Evolutionary conservation across 2,329 filamentous ascomycete species (phyloP), one percentile per base, ranked within the genome.

Genomic region (Colletotrichum nymphaeae): DNA sequence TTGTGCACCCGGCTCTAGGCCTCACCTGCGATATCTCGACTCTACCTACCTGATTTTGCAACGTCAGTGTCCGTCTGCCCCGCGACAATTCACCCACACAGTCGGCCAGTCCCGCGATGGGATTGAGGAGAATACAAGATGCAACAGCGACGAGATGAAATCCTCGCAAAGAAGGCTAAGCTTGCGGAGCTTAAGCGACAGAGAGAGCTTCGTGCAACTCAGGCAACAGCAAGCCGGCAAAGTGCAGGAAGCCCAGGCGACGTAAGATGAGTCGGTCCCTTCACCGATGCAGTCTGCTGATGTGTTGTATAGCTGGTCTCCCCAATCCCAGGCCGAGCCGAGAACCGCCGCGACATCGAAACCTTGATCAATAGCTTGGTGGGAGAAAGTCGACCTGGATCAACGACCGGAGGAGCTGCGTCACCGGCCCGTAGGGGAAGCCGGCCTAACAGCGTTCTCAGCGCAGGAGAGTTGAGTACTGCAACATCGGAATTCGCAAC

Each of bases 121-220:
- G 86, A 83, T 79, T 83, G 79, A 80, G 78, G 78, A 81, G 78
- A 80, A 75, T 80, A 75, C 83, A 85, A 80, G 77, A 93, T 93
- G 88, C 91, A 93, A 85, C 93, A 95, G 88, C 93, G 95, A 79
- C 93, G 95, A 87, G 95, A 98, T 87, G 97, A 99, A 87, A 98
- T 99, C 78, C 88, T 97, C 78, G 95, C 95, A 78, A 99, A 99
- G 87, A 96, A 94, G 88, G 96, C 95, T 75, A 98, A 97, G 88
- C 94, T 99, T 79, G 95, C 94, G 63, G 97, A 98, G 88, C 90
- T 99, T 76, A 98, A 98, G 86, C 91, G 94, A 75, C 95, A 98
- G 85, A 91, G 97, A 78, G 95, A 97, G 82, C 86, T 96, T 78
- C 90, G 95, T 73, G 91, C 94, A 76, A 94, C 90, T 81, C 94